Evolutionary conservation across 1,284 basidiomycete species (phyloP), one percentile per base, ranked within the genome.

Genomic region (Garcileccinum viscosum): DNA sequence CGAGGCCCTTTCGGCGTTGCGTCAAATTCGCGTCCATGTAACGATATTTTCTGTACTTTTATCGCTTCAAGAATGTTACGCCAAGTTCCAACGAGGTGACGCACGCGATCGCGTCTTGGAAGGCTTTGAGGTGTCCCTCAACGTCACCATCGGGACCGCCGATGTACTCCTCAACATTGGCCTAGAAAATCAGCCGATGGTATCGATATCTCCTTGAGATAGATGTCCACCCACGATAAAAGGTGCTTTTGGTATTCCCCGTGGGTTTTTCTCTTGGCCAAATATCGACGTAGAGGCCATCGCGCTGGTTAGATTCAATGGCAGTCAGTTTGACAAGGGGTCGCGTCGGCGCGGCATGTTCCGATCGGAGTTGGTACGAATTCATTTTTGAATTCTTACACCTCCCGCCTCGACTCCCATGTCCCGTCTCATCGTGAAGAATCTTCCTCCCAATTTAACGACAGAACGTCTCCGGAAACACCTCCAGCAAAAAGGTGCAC

Each of bases 1-100:
- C 93, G 7, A 99, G 85, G 2, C 92, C 91, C 67, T 88, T 86
- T 64, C 93, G 87, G 61, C 96, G 88, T 79, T 96, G 93, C 17
- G 91, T 86, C 62, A 97, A 86, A 78, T 92, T 97, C 42, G 90
- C 84, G 77, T 99, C 97, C 97, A 99, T 99, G 83, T 97, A 98
- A 69, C 95, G 93, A 86, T 99, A 99, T 86, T 99, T 99, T 71
- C 96, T 98, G 83, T 75, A 77, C 82, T 82, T 73, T 69, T 70
- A 70, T 70, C 68, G 69, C 68, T 73, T 70, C 74, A 72, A 71
- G 72, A 74, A 65, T 63, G 74, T 63, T 60, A 66, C 32, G 60
- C 47, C 64, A 69, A 74, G 69, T 67, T 74, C 22, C 70, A 69
- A 70, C 71, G 65, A 66, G 65, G 67, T 62, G 64, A 67, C 90